phyloP scores from a whole-genome alignment of 257 asterid species.

The Apocynum venetum region DNA sequence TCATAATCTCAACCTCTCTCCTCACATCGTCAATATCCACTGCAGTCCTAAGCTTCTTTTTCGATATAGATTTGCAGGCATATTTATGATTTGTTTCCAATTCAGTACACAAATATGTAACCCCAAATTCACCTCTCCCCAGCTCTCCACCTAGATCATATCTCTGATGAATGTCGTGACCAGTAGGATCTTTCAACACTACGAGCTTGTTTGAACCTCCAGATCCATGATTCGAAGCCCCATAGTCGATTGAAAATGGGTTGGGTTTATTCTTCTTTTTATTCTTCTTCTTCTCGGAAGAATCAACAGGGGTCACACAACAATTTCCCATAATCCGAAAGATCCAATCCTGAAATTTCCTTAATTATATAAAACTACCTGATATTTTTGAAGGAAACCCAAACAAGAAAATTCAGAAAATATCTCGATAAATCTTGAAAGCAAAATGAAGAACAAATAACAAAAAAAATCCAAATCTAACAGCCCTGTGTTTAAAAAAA shows the following conservation, averaged over 20 bases:
- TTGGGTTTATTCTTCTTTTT: slow-evolving; percentile 43
- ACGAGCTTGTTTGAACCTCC: slow-evolving; percentile 35
- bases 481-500: neutral
- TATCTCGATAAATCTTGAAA: neutral
- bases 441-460: neutral
- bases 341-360: slow-evolving; percentile 3
- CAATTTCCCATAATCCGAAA: slow-evolving; percentile 52
- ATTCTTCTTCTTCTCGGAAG: slow-evolving; percentile 30
- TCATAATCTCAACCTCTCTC: slow-evolving; percentile 63
- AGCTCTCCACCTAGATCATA: slow-evolving; percentile 60
- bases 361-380: neutral
- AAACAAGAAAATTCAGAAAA: neutral
- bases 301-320: slow-evolving; percentile 43
- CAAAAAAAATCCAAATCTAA: neutral
- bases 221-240: slow-evolving; percentile 33
- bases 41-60: slow-evolving; percentile 46
- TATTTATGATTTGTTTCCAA: slow-evolving; percentile 33
- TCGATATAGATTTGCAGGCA: slow-evolving; percentile 63
- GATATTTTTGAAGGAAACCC: neutral
- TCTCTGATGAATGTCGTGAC: slow-evolving; percentile 36
- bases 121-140: slow-evolving; percentile 71
- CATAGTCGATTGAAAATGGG: slow-evolving; percentile 49
- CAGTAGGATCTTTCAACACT: slow-evolving; percentile 54
- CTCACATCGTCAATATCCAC: slow-evolving; percentile 59
- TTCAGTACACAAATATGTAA: slow-evolving; percentile 55